A percentile compares a stretch with the other conserved stretches of the same genome.
Conservation (phyloP, 768 basidiomycete genomes). For the Wakefieldia striispora region DNA sequence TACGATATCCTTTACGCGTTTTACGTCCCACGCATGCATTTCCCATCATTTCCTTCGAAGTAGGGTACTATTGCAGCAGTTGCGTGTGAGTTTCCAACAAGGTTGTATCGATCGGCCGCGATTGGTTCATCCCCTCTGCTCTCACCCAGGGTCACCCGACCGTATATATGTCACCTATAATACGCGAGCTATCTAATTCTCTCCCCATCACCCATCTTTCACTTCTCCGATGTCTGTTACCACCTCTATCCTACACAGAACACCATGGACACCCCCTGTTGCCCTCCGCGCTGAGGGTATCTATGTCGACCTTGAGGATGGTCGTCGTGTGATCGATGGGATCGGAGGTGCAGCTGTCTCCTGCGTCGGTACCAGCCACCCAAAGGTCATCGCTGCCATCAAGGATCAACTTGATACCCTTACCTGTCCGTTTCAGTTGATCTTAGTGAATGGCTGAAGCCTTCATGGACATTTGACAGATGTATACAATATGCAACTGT, state of each 20-base stretch:
- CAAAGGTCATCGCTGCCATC: conserved; percentile 67
- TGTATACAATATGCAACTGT: conserved; percentile 84
- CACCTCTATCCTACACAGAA: conserved; percentile 59
- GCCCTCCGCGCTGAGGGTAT: conserved; percentile 65
- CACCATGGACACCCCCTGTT: conserved; percentile 71
- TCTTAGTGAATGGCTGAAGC: neutral
- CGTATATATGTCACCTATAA: too few species aligned
- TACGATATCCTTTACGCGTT: too few species aligned
- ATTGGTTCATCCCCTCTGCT: too few species aligned
- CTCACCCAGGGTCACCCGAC: too few species aligned
- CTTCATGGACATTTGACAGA: conserved; percentile 40
- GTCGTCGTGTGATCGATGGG: conserved; percentile 68
- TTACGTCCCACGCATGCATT: too few species aligned
- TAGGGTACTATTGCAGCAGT: too few species aligned
- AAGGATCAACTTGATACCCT: conserved; percentile 82
- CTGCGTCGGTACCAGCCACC: conserved; percentile 73
- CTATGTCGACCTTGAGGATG: conserved; percentile 71
- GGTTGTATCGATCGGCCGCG: too few species aligned
- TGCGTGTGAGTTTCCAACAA: too few species aligned
- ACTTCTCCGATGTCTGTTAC: conserved; percentile 12
- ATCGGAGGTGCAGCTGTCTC: conserved; percentile 85
- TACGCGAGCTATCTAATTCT: too few species aligned
- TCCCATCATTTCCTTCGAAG: too few species aligned
- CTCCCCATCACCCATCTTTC: neutral
- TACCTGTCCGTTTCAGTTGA: conserved; percentile 51